Evolutionary conservation across 306 rosid genomes (phyloP).

Genomic region (Corylus heterophylla): DNA sequence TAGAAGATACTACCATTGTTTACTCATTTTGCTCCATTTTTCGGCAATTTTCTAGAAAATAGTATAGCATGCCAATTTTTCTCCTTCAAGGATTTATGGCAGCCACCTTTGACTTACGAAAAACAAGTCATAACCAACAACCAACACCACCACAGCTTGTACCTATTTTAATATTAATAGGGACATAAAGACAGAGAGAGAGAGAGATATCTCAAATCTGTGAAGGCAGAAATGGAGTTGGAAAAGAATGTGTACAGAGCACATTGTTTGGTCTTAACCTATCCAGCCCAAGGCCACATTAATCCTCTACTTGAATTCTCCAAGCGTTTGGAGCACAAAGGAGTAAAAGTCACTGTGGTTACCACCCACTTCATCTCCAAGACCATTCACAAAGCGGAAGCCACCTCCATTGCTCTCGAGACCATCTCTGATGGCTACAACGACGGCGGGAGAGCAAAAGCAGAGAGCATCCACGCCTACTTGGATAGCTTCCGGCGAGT

Average conservation of each 20-base stretch:
- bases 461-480: constrained; percentile 32
- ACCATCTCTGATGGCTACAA: constrained; percentile 70
- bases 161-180: no score
- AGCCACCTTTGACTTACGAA: no score
- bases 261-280: constrained; percentile 43
- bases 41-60: no score
- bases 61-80: no score
- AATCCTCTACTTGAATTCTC: constrained; percentile 53
- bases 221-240: background rate
- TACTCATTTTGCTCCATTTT: no score
- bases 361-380: constrained; percentile 51
- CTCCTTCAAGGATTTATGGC: no score
- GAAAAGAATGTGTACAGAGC: background rate
- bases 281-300: constrained; percentile 64
- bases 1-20: no score
- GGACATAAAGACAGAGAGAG: no score
- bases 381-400: constrained; percentile 27
- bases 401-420: constrained; percentile 35
- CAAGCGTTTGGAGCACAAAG: constrained; percentile 39
- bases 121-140: no score
- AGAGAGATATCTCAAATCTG: no score
- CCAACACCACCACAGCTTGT: no score
- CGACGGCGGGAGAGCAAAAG: constrained; percentile 45
- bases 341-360: constrained; percentile 43
- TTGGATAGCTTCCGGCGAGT: constrained; percentile 24